Base-by-base conservation (phyloP, 2,329 filamentous ascomycete genomes). In the Paraphoma sp. region DNA sequence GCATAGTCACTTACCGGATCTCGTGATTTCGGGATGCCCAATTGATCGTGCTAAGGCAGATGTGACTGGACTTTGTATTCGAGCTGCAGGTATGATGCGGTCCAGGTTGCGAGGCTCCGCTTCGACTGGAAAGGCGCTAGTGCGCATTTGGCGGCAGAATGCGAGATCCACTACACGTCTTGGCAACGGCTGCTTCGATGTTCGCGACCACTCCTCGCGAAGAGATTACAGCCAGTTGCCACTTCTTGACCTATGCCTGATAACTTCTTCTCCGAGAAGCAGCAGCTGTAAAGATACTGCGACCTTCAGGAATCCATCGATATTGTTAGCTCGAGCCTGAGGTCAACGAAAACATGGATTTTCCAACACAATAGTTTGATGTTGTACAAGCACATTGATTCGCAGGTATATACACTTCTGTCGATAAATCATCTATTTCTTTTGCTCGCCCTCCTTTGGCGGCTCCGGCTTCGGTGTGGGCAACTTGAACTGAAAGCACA, bases 401-500 rank as follows among this genome's bases (percentile, higher is more conserved):
- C 62, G 62, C 60, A 69, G 63, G 62, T 76, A 76, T 78, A 73
- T 78, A 76, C 75, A 79, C 65, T 61, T 70, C 62, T 72, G 65
- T 70, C 67, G 59, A 54, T 54, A 58, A 45, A 14, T 28, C 41
- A 54, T 73, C 73, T 92, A 94, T 84, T 97, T 97, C 89, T 97
- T 96, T 70, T 90, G 86, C 80, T 95, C 91, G 75, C 93, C 91
- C 77, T 90, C 89, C 83, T 92, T 92, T 73, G 92, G 76, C 44
- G 76, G 89, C 81, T 99, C 95, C 4, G 95, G 94, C 83, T 97
- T 96, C 51, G 95, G 91, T 47, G 91, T 97, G 29, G 96, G 95
- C 62, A 99, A 84, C 82, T 97, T 97, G 84, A 98, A 98, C 76
- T 88, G 57, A 17, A 38, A n/a, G 56, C 3, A 4, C 9, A 43